Evolutionary conservation across 108 stramenopile genomes (phyloP).

Genomic region (Skeletonema menzelii): DNA sequence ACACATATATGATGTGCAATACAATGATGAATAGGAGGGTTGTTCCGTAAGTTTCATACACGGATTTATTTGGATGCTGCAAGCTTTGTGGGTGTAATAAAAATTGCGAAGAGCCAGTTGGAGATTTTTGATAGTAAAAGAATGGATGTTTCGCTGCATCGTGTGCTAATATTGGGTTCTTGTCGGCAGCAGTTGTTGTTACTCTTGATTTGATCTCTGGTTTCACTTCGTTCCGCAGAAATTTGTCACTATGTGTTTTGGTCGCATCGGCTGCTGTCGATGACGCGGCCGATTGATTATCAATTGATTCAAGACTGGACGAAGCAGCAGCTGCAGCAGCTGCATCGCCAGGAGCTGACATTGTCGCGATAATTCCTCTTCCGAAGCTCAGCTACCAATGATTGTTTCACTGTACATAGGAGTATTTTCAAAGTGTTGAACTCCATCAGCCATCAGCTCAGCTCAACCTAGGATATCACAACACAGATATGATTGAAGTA

Average conservation of each 20-base stretch:
- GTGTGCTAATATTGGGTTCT: not conserved
- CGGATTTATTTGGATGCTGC: not conserved
- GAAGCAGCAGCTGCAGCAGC: not conserved
- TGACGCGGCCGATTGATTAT: not conserved
- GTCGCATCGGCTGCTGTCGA: not conserved
- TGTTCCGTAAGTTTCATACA: conserved; percentile 22
- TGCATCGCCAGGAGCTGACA: not conserved
- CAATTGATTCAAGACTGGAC: not conserved
- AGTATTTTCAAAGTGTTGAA: too few relatives aligned
- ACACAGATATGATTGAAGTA: too few relatives aligned
- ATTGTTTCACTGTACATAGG: too few relatives aligned
- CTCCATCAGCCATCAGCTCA: too few relatives aligned
- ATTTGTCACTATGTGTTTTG: not conserved
- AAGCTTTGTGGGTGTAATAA: conserved; percentile 5
- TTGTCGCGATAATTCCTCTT: not conserved
- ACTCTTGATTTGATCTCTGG: not conserved
- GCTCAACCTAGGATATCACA: too few relatives aligned
- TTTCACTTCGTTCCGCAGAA: not conserved
- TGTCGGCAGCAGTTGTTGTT: not conserved
- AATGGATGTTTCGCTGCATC: conserved; percentile 15
- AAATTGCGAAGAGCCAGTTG: conserved; percentile 16
- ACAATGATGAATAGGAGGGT: conserved; percentile 42
- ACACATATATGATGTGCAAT: conserved; percentile 48
- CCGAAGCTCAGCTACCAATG: not conserved
- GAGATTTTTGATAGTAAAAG: conserved; percentile 27